Evolutionary conservation across 23 red algal genomes (phyloP), one percentile per base, ranked within the genome.

Genomic region (Agarophyton chilense): DNA sequence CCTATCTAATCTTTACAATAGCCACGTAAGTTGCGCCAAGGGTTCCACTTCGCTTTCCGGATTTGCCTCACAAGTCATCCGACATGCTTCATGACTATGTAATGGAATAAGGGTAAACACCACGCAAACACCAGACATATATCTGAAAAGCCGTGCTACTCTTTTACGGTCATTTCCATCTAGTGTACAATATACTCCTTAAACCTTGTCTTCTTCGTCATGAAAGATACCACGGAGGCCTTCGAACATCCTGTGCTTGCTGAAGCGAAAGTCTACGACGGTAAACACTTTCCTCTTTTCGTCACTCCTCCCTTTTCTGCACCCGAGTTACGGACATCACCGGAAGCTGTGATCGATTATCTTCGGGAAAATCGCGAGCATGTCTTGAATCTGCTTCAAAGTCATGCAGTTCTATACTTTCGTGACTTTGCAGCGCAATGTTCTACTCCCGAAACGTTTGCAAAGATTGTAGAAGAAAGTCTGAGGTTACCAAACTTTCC

Each of bases 401-500:
- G 47, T 7, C 67, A 88, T 88, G 64, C 83, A 26, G 83, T 88
- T 43, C 71, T 88, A 3, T 67, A 70, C 40, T 75, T 88, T 43
- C 67, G 83, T 25, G 65, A 50, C 28, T 88, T 88, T 46, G 64
- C 64, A 3, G 51, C 44, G 44, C 46, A 78, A 6, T 21, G 42
- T 26, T 39, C 64, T 7, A 88, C 83, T 61, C 44, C 88, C 32
- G 73, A 82, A 36, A 68, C 77, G n/a, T 91, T 92, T 66, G 86
- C 74, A 62, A 65, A 46, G 49, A 40, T 78, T 21, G 77, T 96
- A 7, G 67, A 73, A 61, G 86, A 79, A 4, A 42, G 79, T 36
- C 50, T 96, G 53, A 63, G 55, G 1, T 38, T 72, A 33, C 56
- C 81, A 7, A 88, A 91, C 41, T 96, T 96, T 86, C 94, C 94